Percentiles rank a stretch among this genome's conserved stretches.
Conservation (phyloP, 164 flowering plant genomes). For the Magnolia changhungtana region DNA sequence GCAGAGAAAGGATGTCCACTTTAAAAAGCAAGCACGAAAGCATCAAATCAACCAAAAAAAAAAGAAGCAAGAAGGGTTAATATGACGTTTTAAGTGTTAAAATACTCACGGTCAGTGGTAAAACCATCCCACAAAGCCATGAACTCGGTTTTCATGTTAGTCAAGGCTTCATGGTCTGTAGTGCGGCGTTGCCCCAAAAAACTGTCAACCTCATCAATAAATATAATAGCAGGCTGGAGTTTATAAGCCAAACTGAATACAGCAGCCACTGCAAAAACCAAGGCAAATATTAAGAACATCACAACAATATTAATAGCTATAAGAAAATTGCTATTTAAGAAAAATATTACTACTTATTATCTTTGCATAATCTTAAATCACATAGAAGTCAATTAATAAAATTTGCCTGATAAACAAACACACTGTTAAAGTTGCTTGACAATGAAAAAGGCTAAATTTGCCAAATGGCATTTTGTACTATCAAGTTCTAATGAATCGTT, state of each 20-base stretch:
- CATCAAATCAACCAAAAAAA: background rate
- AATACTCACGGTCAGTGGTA: constrained; percentile 80
- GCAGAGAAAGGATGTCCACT: background rate
- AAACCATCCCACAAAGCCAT: constrained; percentile 98
- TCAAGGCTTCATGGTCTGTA: constrained; percentile 72
- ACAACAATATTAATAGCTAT: background rate
- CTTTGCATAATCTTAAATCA: background rate
- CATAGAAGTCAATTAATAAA: too few relatives aligned
- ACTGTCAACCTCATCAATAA: constrained; percentile 92
- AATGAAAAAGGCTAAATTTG: too few relatives aligned
- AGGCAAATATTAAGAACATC: background rate
- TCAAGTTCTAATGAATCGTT: too few relatives aligned
- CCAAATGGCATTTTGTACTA: too few relatives aligned
- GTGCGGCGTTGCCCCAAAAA: constrained; percentile 81
- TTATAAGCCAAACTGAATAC: constrained; percentile 87
- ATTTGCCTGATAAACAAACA: too few relatives aligned
- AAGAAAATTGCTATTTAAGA: background rate
- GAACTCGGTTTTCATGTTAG: constrained; percentile 91
- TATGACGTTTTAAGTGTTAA: background rate
- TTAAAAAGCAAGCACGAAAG: too few relatives aligned
- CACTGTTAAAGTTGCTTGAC: too few relatives aligned
- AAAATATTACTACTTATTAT: background rate
- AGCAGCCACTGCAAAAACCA: constrained; percentile 68
- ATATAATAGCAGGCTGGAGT: constrained; percentile 88
- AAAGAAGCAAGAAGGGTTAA: background rate